Percentiles rank a stretch among this genome's conserved stretches.
Evolutionary conservation across 2,329 filamentous ascomycete species (phyloP).

Genomic region (Trichophaea hybrida): DNA sequence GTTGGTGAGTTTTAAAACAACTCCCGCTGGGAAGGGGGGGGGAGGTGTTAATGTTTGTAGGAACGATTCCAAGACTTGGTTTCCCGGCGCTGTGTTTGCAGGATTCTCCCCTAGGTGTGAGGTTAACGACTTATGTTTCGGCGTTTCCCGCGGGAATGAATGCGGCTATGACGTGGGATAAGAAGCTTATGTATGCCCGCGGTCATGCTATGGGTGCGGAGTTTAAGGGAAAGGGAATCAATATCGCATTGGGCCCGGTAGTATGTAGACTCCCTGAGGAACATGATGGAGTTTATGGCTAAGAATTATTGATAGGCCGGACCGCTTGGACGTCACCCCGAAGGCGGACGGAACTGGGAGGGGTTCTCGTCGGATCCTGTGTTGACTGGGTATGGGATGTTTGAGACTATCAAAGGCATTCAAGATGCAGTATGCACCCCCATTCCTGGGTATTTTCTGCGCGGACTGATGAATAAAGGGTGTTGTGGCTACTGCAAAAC

Average conservation of each 20-base stretch:
- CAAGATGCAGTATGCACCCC: slow-evolving; percentile 54
- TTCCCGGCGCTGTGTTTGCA: slow-evolving; percentile 69
- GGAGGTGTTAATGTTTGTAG: slow-evolving; percentile 29
- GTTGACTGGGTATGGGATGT: slow-evolving; percentile 56
- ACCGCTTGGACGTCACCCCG: slow-evolving; percentile 52
- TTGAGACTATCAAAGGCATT: slow-evolving; percentile 61
- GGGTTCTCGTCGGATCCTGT: slow-evolving; percentile 59
- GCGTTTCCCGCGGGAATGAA: slow-evolving; percentile 69
- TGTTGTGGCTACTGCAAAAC: slow-evolving; percentile 29
- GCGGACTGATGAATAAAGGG: background rate
- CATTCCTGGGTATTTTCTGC: background rate
- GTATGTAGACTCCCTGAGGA: background rate
- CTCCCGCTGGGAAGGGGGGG: background rate
- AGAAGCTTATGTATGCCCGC: slow-evolving; percentile 51
- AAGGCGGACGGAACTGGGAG: slow-evolving; percentile 60
- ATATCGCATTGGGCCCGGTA: slow-evolving; percentile 59
- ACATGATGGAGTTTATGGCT: background rate
- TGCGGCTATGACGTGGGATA: slow-evolving; percentile 70
- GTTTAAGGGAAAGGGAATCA: slow-evolving; percentile 58
- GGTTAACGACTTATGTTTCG: slow-evolving; percentile 62
- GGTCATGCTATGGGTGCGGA: slow-evolving; percentile 63
- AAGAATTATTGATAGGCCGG: slow-evolving; percentile 43
- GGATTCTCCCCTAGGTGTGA: slow-evolving; percentile 68
- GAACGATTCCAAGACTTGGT: slow-evolving; percentile 54
- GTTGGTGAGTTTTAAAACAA: slow-evolving; percentile 3